Conservation (phyloP, 2,329 filamentous ascomycete species). For the Pseudogymnoascus sp. region DNA sequence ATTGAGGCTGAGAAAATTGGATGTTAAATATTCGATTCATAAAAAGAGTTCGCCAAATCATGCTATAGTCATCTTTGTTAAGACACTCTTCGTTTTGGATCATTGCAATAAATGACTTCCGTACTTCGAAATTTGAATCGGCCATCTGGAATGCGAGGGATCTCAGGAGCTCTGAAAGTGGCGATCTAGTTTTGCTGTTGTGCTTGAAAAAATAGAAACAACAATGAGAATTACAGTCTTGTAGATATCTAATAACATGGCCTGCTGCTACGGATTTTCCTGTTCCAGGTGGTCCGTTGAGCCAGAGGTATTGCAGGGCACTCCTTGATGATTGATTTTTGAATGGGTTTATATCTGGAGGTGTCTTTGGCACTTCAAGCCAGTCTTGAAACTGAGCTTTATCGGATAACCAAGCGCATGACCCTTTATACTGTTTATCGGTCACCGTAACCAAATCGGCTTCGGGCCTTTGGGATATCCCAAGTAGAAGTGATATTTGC, state of each 20-base stretch:
- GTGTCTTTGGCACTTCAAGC: no score
- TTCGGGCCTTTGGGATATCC: no score
- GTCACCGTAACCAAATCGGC: no score
- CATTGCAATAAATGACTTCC: conserved; percentile 18
- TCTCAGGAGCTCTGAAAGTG: conserved; percentile 21
- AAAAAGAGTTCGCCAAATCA: conserved; percentile 25
- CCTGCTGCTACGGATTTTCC: conserved; percentile 29
- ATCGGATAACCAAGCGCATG: no score
- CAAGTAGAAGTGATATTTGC: no score
- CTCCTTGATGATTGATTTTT: no score
- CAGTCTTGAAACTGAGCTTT: no score
- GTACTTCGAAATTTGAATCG: conserved; percentile 13
- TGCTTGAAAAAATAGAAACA: conserved; percentile 31
- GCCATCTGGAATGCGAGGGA: conserved; percentile 31
- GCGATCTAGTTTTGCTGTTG: conserved; percentile 23
- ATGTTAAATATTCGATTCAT: conserved; percentile 20
- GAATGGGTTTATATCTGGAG: no score
- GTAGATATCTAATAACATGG: conserved; percentile 22
- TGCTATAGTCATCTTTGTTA: conserved; percentile 19
- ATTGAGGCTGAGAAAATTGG: conserved; percentile 15
- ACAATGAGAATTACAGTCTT: conserved; percentile 14
- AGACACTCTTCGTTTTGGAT: conserved; percentile 15
- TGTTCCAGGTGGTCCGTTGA: conserved; percentile 26
- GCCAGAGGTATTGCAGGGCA: conserved; percentile 21
- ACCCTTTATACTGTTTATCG: no score